These are phyloP conservation scores for Paraglomus occultum DNA, from an alignment of 192 early-diverging fungal genomes.

Conservation along the genomic window DNA sequence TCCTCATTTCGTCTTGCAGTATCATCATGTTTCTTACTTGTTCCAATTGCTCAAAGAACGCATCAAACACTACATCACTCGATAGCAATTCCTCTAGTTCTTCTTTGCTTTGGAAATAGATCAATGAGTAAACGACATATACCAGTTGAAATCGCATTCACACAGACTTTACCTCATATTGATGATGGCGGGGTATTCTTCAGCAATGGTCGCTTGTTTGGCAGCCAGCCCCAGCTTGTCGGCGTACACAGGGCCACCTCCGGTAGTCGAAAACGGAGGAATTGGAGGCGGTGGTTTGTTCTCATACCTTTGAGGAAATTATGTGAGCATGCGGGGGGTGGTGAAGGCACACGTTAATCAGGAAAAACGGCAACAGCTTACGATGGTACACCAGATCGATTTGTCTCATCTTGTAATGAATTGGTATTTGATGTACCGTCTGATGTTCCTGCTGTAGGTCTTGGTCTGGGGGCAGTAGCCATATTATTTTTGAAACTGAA, in stretches of 20 bases:
- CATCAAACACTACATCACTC: slow-evolving; percentile 41
- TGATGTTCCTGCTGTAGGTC: no score
- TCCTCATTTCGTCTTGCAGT: slow-evolving; percentile 38
- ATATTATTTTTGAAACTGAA: no score
- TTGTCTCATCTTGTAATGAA: no score
- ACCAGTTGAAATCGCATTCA: background rate
- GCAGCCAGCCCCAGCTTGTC: slow-evolving; percentile 16
- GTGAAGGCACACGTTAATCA: no score
- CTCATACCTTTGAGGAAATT: background rate
- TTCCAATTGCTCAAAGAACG: slow-evolving; percentile 41
- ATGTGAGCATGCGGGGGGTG: no score
- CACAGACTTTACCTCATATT: slow-evolving; percentile 28
- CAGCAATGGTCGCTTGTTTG: slow-evolving; percentile 12
- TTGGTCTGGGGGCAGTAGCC: no score
- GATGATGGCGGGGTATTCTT: slow-evolving; percentile 27
- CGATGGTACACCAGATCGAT: no score
- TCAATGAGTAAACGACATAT: no score
- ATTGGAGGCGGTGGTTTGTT: slow-evolving; percentile 6
- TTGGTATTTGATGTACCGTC: no score
- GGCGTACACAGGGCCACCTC: background rate
- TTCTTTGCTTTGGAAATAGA: slow-evolving; percentile 31
- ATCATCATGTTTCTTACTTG: slow-evolving; percentile 35
- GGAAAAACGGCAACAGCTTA: no score
- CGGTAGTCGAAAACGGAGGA: background rate
- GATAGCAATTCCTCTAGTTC: slow-evolving; percentile 39